These are phyloP conservation scores for Phanerochaete carnosa DNA, from an alignment of 768 basidiomycete genomes.

Conservation along the genomic window DNA sequence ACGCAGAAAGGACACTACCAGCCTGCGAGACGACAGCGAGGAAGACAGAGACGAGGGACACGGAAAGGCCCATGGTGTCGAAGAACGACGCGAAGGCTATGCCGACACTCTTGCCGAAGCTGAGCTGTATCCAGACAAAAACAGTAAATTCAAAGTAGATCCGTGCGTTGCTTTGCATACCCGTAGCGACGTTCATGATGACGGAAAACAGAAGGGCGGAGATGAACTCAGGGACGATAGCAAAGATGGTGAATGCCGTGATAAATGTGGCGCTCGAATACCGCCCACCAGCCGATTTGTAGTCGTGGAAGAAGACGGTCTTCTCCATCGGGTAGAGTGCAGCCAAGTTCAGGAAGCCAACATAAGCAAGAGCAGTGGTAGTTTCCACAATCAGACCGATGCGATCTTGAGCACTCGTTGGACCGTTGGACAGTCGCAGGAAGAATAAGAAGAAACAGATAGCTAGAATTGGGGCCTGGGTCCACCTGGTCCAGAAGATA, in stretches of 20 bases:
- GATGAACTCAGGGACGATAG: conserved; percentile 20
- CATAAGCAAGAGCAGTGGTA: conserved; percentile 30
- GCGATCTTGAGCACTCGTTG: conserved; percentile 36
- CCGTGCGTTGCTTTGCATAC: conserved; percentile 10
- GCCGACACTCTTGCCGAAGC: conserved; percentile 16
- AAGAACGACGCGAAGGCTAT: conserved; percentile 14
- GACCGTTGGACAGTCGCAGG: conserved; percentile 32
- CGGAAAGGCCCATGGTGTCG: conserved; percentile 12
- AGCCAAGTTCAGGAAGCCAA: conserved; percentile 28
- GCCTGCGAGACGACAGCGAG: conserved; percentile 2
- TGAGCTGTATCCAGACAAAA: conserved; percentile 8
- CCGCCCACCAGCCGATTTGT: conserved; percentile 29
- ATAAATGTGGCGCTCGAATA: conserved; percentile 38
- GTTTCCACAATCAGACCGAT: conserved; percentile 32
- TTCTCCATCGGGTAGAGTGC: conserved; percentile 42
- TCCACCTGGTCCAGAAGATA: conserved; percentile 16
- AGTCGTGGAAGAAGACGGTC: conserved; percentile 41
- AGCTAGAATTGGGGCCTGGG: conserved; percentile 18
- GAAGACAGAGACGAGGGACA: conserved; percentile 10
- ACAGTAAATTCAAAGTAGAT: conserved; percentile 15
- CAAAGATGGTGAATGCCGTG: conserved; percentile 20
- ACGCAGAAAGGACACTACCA: conserved; percentile 6
- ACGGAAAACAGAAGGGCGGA: conserved; percentile 11
- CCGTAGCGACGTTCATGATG: conserved; percentile 14
- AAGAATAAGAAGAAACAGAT: conserved; percentile 34